Evolutionary conservation across 768 basidiomycete genomes (phyloP).

Genomic region (Boletus pseudopeckii): DNA sequence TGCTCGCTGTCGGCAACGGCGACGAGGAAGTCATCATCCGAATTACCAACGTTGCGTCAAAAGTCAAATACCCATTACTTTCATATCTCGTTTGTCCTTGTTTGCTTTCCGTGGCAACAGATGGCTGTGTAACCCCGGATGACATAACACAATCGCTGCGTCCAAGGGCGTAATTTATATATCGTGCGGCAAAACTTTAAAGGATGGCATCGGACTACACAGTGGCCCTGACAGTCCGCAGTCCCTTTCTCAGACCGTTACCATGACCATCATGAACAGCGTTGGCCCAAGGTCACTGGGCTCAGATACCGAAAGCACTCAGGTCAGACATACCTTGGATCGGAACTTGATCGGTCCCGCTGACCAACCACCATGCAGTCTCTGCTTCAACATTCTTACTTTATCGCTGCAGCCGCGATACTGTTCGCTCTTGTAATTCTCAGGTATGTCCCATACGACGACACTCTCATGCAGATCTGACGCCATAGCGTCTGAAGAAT

Average conservation of each 20-base stretch:
- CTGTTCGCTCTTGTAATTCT: slow-evolving; percentile 15
- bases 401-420: slow-evolving; percentile 16
- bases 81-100: slow-evolving; percentile 13
- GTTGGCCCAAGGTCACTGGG: slow-evolving; percentile 1
- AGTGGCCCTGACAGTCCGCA: neutral
- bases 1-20: slow-evolving; percentile 31
- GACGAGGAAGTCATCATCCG: slow-evolving; percentile 34
- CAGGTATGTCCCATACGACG: slow-evolving; percentile 13
- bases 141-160: neutral
- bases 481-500: slow-evolving; percentile 8
- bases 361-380: slow-evolving; percentile 11
- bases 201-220: neutral
- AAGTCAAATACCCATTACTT: neutral
- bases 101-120: slow-evolving; percentile 23
- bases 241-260: neutral
- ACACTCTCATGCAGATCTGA: slow-evolving; percentile 2
- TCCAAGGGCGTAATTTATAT: neutral
- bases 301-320: neutral
- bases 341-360: neutral
- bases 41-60: slow-evolving; percentile 21
- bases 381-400: slow-evolving; percentile 21
- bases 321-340: slow-evolving; percentile 13
- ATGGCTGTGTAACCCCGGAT: slow-evolving; percentile 6
- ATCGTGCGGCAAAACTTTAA: neutral
- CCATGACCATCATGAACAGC: slow-evolving; percentile 8